Conservation (phyloP, 371 early-diverging fungal genomes). For the Saksenaea oblongispora region DNA sequence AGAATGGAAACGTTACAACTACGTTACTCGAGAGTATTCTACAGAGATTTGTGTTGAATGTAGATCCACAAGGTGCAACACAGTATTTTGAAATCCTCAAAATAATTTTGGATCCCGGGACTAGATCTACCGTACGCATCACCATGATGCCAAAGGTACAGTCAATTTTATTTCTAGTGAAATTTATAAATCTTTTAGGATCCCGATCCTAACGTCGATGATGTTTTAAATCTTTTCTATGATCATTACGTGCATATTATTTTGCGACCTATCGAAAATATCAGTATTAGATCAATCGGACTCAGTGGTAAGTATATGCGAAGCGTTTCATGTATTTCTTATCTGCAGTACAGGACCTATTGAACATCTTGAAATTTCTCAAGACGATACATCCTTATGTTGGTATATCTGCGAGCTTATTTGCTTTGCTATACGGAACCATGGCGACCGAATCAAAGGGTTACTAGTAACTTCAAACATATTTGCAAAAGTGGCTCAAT, state of each 20-base stretch:
- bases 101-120: constrained; percentile 69
- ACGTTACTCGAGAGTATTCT: constrained; percentile 63
- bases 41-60: constrained; percentile 56
- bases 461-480: constrained; percentile 66
- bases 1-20: constrained; percentile 32
- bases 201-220: constrained; percentile 63
- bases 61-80: constrained; percentile 64
- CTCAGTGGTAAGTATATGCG: constrained; percentile 23
- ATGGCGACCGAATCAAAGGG: constrained; percentile 75
- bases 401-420: constrained; percentile 76
- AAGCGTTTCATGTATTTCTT: not conserved
- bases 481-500: constrained; percentile 56
- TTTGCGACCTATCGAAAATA: constrained; percentile 57
- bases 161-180: not conserved
- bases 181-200: constrained; percentile 11
- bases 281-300: constrained; percentile 31
- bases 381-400: constrained; percentile 38
- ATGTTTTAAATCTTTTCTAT: constrained; percentile 78
- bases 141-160: constrained; percentile 27
- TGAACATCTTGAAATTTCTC: constrained; percentile 26
- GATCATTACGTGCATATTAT: constrained; percentile 57
- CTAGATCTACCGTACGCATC: constrained; percentile 19
- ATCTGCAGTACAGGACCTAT: constrained; percentile 22
- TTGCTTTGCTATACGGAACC: constrained; percentile 66
- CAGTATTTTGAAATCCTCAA: constrained; percentile 77